A percentile compares a stretch with the other conserved stretches of the same genome.
phyloP scores from a whole-genome alignment of 345 rosid species.

The Orychophragmus violaceus region DNA sequence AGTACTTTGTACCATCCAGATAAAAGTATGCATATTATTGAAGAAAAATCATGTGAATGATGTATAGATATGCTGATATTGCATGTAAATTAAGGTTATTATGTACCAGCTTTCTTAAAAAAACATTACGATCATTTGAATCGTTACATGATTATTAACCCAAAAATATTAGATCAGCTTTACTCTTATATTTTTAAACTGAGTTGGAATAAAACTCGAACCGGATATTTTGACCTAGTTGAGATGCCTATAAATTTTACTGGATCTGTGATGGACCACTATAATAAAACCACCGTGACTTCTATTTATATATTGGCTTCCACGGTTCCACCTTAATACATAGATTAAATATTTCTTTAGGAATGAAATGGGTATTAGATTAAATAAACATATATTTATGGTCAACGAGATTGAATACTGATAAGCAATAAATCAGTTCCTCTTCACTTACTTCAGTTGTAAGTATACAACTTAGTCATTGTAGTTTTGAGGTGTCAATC shows the following conservation, averaged over 20 bases:
- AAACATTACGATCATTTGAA: background rate
- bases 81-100: background rate
- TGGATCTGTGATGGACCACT: background rate
- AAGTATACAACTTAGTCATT: too few relatives aligned
- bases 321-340: background rate
- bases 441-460: too few relatives aligned
- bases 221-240: background rate
- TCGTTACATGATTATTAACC: background rate
- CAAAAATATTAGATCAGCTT: background rate
- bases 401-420: constrained; percentile 12
- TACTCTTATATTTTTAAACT: background rate
- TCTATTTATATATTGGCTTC: background rate
- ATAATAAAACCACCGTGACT: background rate
- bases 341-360: background rate
- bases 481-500: too few relatives aligned
- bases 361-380: background rate
- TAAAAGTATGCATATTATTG: background rate
- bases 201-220: background rate
- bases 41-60: background rate
- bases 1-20: background rate
- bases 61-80: background rate
- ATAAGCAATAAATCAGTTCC: too few relatives aligned
- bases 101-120: background rate
- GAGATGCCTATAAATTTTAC: background rate
- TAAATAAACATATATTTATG: background rate